These are phyloP conservation scores for Dactylellina leptospora DNA, from an alignment of 2,329 filamentous ascomycete species.

Conservation along the genomic window DNA sequence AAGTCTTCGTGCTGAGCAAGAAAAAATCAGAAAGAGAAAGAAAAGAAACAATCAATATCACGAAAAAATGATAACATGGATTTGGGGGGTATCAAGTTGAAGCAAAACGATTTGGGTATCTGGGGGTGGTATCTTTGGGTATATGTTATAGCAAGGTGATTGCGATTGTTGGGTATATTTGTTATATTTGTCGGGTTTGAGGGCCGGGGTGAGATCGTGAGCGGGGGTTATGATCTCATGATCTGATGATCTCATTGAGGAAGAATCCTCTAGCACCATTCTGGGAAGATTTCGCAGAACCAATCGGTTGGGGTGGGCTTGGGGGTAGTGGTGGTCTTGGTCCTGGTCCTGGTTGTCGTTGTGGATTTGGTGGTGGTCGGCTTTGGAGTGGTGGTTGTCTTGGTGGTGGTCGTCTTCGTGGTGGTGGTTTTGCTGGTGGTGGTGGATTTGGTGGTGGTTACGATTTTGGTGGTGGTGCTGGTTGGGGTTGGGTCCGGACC, in stretches of 20 bases:
- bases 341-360: conserved; percentile 1
- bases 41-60: not conserved
- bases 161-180: conserved; percentile 12
- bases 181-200: too few relatives aligned
- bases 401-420: conserved; percentile 15
- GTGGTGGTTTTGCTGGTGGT: conserved; percentile 9
- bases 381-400: not conserved
- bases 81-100: not conserved
- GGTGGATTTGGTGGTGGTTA: conserved; percentile 11
- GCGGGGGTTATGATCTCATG: too few relatives aligned
- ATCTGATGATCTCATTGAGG: not conserved
- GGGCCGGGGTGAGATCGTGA: too few relatives aligned
- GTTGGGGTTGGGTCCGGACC: conserved; percentile 9
- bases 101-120: not conserved
- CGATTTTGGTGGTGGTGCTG: not conserved
- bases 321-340: conserved; percentile 19
- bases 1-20: not conserved
- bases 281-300: conserved; percentile 26
- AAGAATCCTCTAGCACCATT: conserved; percentile 14
- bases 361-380: conserved; percentile 3
- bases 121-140: conserved; percentile 21
- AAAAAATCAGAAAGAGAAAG: not conserved
- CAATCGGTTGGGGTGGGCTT: conserved; percentile 32
- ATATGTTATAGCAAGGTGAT: conserved; percentile 13
- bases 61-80: not conserved